These are phyloP conservation scores for Hylodesmum podocarpum DNA, from an alignment of 306 rosid species.

Conservation along the genomic window DNA sequence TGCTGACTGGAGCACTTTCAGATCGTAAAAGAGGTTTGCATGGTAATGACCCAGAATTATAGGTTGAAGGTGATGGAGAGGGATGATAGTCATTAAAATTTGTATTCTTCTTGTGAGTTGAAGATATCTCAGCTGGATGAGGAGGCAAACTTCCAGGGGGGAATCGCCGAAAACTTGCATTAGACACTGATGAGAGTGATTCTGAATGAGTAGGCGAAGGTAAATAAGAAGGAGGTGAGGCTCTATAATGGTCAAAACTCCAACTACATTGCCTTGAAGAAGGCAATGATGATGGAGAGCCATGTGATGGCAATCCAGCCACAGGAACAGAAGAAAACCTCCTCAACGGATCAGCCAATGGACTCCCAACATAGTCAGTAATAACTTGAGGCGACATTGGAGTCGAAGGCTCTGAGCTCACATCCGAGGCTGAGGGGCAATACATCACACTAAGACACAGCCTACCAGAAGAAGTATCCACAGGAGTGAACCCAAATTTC, in stretches of 20 bases:
- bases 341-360: constrained; percentile 63
- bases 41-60: constrained; percentile 46
- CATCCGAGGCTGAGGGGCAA: constrained; percentile 49
- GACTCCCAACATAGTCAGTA: constrained; percentile 84
- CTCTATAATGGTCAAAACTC: constrained; percentile 62
- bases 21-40: constrained; percentile 61
- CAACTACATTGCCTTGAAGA: constrained; percentile 65
- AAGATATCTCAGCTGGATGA: constrained; percentile 58
- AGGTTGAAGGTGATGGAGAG: constrained; percentile 67
- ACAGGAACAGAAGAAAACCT: constrained; percentile 61
- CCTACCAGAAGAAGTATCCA: constrained; percentile 79
- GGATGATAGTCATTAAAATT: constrained; percentile 62
- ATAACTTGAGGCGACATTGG: constrained; percentile 75
- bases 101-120: constrained; percentile 50
- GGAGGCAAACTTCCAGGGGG: constrained; percentile 73
- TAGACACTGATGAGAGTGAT: constrained; percentile 41
- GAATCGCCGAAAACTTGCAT: constrained; percentile 41
- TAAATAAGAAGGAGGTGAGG: constrained; percentile 56
- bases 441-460: constrained; percentile 69
- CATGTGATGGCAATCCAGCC: constrained; percentile 49
- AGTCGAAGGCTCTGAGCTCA: constrained; percentile 62
- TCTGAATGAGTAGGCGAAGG: constrained; percentile 85
- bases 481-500: constrained; percentile 73
- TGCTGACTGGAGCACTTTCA: constrained; percentile 77
- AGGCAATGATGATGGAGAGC: constrained; percentile 53